phyloP scores from a whole-genome alignment of 2,329 filamentous ascomycete species.

The Venturia oleaginea region DNA sequence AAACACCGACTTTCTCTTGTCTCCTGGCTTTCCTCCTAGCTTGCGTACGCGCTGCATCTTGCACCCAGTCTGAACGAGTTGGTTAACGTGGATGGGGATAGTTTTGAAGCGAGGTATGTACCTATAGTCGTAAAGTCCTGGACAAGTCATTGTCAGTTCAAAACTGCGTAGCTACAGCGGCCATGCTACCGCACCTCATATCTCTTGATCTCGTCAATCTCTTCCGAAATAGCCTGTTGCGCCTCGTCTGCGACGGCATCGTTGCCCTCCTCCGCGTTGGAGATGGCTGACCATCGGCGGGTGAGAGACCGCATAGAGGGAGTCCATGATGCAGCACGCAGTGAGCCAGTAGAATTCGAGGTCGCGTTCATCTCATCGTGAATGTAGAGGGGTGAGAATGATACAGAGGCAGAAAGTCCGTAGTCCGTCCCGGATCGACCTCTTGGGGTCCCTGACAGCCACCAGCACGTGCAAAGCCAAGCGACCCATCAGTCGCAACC shows the following conservation, averaged over 20 bases:
- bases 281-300: constrained; percentile 59
- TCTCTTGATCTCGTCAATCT: constrained; percentile 95
- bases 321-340: constrained; percentile 40
- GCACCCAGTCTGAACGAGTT: constrained; percentile 74
- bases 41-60: constrained; percentile 89
- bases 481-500: not conserved
- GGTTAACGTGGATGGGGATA: constrained; percentile 22
- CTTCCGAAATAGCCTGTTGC: constrained; percentile 73
- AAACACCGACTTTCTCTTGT: constrained; percentile 62
- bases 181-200: constrained; percentile 57
- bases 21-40: constrained; percentile 67
- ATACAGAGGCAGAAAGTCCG: not conserved
- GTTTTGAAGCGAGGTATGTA: constrained; percentile 28
- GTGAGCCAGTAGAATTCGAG: constrained; percentile 27
- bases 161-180: not conserved
- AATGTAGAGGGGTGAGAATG: not conserved
- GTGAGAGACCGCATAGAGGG: constrained; percentile 48
- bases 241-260: constrained; percentile 43
- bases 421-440: not conserved
- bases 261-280: constrained; percentile 55
- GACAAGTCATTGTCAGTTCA: not conserved
- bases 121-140: constrained; percentile 91
- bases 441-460: not conserved
- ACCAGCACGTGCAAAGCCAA: not conserved
- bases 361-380: constrained; percentile 38